Percentiles rank a stretch among this genome's conserved stretches.
These are phyloP conservation scores for Vicia sativa DNA, from an alignment of 306 rosid genomes.

Conservation along the genomic window DNA sequence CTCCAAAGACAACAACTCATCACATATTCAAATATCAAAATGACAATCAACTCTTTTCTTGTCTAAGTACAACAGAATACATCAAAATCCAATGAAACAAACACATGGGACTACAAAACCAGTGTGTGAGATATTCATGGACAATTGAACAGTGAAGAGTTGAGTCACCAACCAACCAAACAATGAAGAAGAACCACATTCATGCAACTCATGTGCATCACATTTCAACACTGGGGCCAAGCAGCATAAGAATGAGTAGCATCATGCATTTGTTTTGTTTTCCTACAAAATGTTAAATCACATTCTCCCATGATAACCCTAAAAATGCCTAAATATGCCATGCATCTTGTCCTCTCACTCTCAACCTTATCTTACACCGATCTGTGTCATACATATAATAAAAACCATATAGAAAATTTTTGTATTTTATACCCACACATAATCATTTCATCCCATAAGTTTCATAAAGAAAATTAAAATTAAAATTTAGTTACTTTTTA, in stretches of 20 bases:
- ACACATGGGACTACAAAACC: neutral
- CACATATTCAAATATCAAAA: too few relatives aligned
- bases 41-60: too few relatives aligned
- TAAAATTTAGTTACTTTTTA: too few relatives aligned
- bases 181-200: too few relatives aligned
- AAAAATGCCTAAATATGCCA: neutral
- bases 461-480: too few relatives aligned
- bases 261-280: constrained; percentile 24
- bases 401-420: too few relatives aligned
- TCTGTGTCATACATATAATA: too few relatives aligned
- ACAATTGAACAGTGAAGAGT: constrained; percentile 36
- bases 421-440: too few relatives aligned
- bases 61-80: too few relatives aligned
- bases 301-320: neutral
- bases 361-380: neutral
- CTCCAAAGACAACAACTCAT: too few relatives aligned
- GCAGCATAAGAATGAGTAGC: neutral
- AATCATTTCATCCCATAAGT: too few relatives aligned
- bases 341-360: neutral
- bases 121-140: neutral
- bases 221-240: neutral
- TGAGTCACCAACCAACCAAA: neutral
- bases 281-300: neutral
- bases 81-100: neutral
- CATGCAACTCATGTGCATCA: neutral